These are phyloP conservation scores for Chlorella sp. DNA, from an alignment of 139 green algal genomes.

Conservation along the genomic window DNA sequence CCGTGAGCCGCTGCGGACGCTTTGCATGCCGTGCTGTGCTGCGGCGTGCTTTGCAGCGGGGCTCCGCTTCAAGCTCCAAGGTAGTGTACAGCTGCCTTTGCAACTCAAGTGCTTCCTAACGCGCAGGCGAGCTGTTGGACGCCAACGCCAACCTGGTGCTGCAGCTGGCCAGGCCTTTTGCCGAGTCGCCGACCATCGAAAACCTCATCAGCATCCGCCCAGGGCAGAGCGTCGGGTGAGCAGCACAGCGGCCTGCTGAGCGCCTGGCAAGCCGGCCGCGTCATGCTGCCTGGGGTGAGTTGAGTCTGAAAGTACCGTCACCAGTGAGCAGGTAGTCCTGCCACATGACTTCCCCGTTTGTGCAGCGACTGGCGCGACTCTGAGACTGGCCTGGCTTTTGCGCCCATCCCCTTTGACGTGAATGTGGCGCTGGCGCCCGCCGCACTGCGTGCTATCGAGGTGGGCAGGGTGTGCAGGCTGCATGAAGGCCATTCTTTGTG, in stretches of 20 bases:
- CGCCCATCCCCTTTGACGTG: background rate
- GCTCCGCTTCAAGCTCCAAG: too few relatives aligned
- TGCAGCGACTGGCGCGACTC: slow-evolving; percentile 5
- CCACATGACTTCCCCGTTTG: too few relatives aligned
- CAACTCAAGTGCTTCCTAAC: too few relatives aligned
- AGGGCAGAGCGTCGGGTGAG: background rate
- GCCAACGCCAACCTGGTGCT: slow-evolving; percentile 2
- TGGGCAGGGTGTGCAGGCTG: background rate
- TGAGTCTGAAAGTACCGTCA: too few relatives aligned
- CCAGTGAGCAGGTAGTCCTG: too few relatives aligned
- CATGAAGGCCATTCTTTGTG: background rate
- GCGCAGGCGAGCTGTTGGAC: slow-evolving; percentile 3
- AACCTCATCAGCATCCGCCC: background rate
- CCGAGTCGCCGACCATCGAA: background rate
- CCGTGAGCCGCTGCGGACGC: background rate
- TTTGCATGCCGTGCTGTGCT: background rate
- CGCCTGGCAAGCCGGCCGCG: too few relatives aligned
- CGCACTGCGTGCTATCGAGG: background rate
- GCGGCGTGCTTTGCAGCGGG: background rate
- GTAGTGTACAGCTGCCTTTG: too few relatives aligned
- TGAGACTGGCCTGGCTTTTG: background rate
- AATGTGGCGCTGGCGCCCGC: background rate
- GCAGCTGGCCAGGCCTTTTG: background rate
- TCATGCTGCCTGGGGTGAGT: too few relatives aligned
- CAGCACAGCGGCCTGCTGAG: too few relatives aligned